Percentiles rank a stretch among this genome's conserved stretches.
These are phyloP conservation scores for Bryopsis sp. DNA, from an alignment of 139 green algal genomes.

Conservation along the genomic window DNA sequence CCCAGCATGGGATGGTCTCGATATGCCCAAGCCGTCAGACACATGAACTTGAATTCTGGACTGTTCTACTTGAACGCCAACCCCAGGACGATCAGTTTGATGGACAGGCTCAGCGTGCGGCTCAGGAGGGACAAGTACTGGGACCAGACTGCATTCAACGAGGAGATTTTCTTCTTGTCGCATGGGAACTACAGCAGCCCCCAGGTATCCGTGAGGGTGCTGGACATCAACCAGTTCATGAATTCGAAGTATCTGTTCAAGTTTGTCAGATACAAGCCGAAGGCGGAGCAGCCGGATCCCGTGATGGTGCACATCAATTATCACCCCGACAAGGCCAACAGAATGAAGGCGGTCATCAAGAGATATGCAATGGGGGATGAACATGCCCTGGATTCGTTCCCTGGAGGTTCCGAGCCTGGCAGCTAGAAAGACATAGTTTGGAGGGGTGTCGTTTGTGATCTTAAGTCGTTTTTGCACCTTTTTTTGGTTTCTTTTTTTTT, in stretches of 20 bases:
- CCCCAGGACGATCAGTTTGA: constrained; percentile 45
- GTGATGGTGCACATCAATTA: constrained; percentile 72
- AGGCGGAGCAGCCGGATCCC: constrained; percentile 37
- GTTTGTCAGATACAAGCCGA: constrained; percentile 43
- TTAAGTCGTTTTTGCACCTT: too few relatives aligned
- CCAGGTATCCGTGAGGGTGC: constrained; percentile 56
- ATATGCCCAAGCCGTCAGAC: constrained; percentile 53
- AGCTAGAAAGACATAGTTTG: constrained; percentile 22
- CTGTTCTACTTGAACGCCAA: constrained; percentile 77
- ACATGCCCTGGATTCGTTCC: constrained; percentile 61
- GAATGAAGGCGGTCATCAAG: constrained; percentile 62
- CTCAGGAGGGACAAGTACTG: constrained; percentile 68
- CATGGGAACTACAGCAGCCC: constrained; percentile 66
- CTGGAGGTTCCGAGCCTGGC: constrained; percentile 66
- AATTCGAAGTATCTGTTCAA: constrained; percentile 76
- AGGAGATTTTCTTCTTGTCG: constrained; percentile 81
- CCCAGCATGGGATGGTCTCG: constrained; percentile 78
- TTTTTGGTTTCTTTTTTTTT: not conserved
- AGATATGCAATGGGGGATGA: constrained; percentile 60
- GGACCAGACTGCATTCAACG: constrained; percentile 84
- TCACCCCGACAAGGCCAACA: constrained; percentile 77
- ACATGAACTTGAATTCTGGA: constrained; percentile 80
- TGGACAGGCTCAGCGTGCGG: constrained; percentile 49
- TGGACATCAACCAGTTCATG: constrained; percentile 78
- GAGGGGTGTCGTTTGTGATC: too few relatives aligned